Evolutionary conservation across 2,329 filamentous ascomycete genomes (phyloP).

Genomic region (Botrytis squamosa): DNA sequence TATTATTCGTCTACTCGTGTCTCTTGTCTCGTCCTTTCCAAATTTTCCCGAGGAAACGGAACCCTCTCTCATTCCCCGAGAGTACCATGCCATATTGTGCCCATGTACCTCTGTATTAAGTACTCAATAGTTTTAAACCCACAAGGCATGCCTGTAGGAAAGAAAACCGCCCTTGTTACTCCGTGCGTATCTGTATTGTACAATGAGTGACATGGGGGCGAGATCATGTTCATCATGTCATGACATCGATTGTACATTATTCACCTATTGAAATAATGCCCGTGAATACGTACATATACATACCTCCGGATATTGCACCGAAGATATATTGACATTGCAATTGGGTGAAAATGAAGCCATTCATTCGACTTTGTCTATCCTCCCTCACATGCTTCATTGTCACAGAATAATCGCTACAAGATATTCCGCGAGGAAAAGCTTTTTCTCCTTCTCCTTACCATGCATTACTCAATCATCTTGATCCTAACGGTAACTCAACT

Average conservation of each 20-base stretch:
- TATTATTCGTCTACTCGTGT: background rate
- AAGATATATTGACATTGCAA: constrained; percentile 10
- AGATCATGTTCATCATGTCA: background rate
- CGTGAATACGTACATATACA: background rate
- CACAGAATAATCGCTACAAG: background rate
- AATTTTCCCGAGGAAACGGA: constrained; percentile 16
- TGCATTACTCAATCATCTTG: background rate
- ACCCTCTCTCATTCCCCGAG: constrained; percentile 11
- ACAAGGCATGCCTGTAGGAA: background rate
- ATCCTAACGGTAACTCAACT: background rate
- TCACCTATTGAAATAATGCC: constrained; percentile 3
- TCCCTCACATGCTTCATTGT: background rate
- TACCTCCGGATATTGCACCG: constrained; percentile 15
- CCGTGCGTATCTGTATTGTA: background rate
- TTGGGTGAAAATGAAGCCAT: constrained; percentile 1
- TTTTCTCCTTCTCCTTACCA: background rate
- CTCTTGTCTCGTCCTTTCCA: background rate
- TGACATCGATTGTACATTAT: background rate
- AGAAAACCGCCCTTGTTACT: constrained; percentile 1
- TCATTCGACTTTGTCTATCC: background rate
- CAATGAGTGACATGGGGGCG: background rate
- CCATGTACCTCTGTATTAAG: background rate
- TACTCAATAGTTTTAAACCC: background rate
- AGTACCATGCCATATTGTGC: background rate
- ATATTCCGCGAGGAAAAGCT: background rate